phyloP scores from a whole-genome alignment of 2,329 filamentous ascomycete species.

The Penicillium vulpinum region DNA sequence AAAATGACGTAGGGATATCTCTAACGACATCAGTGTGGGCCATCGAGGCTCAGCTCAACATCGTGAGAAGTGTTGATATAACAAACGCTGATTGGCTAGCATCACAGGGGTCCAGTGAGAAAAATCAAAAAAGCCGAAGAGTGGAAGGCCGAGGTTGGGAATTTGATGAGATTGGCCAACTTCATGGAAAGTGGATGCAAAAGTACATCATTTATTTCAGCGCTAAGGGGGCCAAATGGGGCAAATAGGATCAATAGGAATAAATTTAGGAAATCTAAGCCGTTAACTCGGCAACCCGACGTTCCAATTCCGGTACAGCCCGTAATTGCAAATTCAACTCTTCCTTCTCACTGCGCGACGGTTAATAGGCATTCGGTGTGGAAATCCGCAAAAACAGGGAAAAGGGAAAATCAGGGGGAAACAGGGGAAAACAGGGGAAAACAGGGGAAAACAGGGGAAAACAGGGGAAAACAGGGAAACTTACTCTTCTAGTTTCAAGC shows the following conservation, averaged over 20 bases:
- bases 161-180: background rate
- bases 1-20: slow-evolving; percentile 5
- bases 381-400: background rate
- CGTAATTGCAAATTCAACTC: slow-evolving; percentile 83
- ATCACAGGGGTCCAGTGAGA: no score
- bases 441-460: background rate
- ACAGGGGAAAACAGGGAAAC: slow-evolving; percentile 25
- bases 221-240: slow-evolving; percentile 4
- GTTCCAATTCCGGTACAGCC: slow-evolving; percentile 84
- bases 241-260: no score
- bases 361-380: slow-evolving; percentile 11
- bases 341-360: slow-evolving; percentile 70
- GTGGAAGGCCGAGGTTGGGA: background rate
- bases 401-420: background rate
- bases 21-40: slow-evolving; percentile 11
- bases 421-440: no score
- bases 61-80: slow-evolving; percentile 2
- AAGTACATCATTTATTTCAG: slow-evolving; percentile 4
- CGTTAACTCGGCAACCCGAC: slow-evolving; percentile 76
- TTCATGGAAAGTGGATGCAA: slow-evolving; percentile 7
- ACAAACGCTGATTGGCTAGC: background rate
- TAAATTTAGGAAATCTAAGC: slow-evolving; percentile 18
- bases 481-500: slow-evolving; percentile 81
- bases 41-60: background rate
- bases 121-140: background rate